Evolutionary conservation across 495 filamentous ascomycete genomes (phyloP).

Genomic region (Echria macrotheca): DNA sequence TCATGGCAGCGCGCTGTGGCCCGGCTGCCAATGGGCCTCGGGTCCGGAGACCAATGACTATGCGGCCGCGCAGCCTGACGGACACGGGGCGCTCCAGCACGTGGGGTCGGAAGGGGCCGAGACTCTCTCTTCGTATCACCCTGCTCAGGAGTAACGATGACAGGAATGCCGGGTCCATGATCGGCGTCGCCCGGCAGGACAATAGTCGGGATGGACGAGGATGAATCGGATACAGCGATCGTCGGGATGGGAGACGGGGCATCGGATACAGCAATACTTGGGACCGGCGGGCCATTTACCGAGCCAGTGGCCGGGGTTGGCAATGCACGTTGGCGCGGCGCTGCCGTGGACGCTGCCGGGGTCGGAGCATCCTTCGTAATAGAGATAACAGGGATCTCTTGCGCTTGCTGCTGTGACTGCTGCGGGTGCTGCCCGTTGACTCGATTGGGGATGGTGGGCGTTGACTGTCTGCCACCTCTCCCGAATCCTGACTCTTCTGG

Average conservation of each 20-base stretch:
- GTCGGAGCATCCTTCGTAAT: constrained; percentile 42
- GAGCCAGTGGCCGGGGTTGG: constrained; percentile 35
- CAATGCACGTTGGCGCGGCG: constrained; percentile 27
- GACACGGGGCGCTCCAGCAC: constrained; percentile 27
- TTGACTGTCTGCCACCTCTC: constrained; percentile 17
- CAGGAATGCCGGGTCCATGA: constrained; percentile 37
- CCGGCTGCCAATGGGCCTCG: constrained; percentile 44
- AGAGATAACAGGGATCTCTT: constrained; percentile 55
- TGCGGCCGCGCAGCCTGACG: constrained; percentile 35
- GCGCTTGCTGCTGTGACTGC: constrained; percentile 21
- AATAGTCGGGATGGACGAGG: constrained; percentile 36
- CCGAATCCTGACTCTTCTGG: constrained; percentile 35
- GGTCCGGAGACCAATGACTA: constrained; percentile 45
- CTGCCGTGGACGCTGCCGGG: constrained; percentile 29
- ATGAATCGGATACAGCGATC: constrained; percentile 14
- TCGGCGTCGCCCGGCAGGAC: constrained; percentile 37
- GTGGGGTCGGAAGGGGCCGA: constrained; percentile 37
- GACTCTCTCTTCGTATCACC: constrained; percentile 23
- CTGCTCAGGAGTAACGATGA: constrained; percentile 40
- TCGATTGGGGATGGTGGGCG: constrained; percentile 23
- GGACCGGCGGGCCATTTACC: constrained; percentile 29
- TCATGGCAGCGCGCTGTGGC: constrained; percentile 77
- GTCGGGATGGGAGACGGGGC: constrained; percentile 23
- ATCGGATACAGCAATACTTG: constrained; percentile 26
- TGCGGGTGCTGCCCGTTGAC: constrained; percentile 20